Evolutionary conservation across 2,329 filamentous ascomycete genomes (phyloP).

Genomic region (Penicillium palitans): DNA sequence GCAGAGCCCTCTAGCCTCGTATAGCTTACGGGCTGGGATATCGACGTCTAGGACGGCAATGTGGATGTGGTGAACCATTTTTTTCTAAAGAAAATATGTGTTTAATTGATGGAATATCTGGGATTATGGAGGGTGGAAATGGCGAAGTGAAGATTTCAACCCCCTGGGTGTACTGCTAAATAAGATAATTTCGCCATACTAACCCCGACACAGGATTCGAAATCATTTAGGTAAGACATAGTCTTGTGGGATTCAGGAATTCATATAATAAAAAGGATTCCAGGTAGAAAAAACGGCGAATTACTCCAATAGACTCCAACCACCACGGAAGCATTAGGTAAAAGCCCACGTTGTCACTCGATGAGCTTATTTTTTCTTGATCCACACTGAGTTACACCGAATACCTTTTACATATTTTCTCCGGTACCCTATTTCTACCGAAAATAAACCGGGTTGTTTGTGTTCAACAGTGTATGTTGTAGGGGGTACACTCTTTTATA

Average conservation of each 20-base stretch:
- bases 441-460: not conserved
- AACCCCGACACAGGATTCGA: not conserved
- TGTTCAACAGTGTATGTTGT: not conserved
- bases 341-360: constrained; percentile 14
- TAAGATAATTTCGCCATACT: constrained; percentile 3
- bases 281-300: constrained; percentile 8
- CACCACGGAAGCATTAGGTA: constrained; percentile 23
- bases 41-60: constrained; percentile 30
- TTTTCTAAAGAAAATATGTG: not conserved
- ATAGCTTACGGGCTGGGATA: constrained; percentile 27
- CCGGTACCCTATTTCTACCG: not conserved
- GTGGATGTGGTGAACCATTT: constrained; percentile 28
- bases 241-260: not conserved
- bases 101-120: not conserved
- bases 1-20: constrained; percentile 28
- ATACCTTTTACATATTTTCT: not conserved
- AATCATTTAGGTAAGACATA: constrained; percentile 19
- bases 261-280: constrained; percentile 13
- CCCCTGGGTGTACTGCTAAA: not conserved
- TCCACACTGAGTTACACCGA: constrained; percentile 14
- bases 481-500: not conserved
- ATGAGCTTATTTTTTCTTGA: constrained; percentile 26
- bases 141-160: not conserved
- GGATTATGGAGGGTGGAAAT: not conserved
- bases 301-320: constrained; percentile 24